Percentiles rank a stretch among this genome's conserved stretches.
These are phyloP conservation scores for Penicillium sp. DNA, from an alignment of 2,329 filamentous ascomycete genomes.

Conservation along the genomic window DNA sequence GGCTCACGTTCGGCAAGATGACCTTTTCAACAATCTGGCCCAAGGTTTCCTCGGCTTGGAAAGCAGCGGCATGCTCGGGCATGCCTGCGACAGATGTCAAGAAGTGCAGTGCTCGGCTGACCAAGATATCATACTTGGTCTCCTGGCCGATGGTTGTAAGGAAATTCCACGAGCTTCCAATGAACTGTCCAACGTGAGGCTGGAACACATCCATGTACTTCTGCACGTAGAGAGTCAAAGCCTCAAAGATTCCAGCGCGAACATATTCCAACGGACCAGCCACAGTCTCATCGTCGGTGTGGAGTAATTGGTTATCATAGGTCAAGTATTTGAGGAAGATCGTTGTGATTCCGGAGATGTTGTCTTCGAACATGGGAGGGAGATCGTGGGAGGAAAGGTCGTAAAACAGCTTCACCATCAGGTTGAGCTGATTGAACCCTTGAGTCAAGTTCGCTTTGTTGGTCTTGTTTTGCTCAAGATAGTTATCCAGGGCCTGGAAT, in stretches of 20 bases:
- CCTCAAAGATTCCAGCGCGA: constrained; percentile 91
- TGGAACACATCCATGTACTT: constrained; percentile 97
- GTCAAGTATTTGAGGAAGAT: constrained; percentile 90
- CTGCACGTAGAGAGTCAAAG: constrained; percentile 81
- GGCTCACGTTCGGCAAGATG: constrained; percentile 84
- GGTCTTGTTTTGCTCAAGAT: constrained; percentile 70
- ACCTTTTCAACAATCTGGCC: constrained; percentile 93
- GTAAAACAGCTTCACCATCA: constrained; percentile 89
- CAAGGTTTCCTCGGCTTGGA: constrained; percentile 78
- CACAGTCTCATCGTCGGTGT: constrained; percentile 86
- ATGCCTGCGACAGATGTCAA: constrained; percentile 83
- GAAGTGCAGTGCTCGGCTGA: constrained; percentile 93
- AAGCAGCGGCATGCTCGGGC: constrained; percentile 73
- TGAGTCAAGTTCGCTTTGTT: constrained; percentile 73
- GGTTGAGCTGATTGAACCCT: constrained; percentile 81
- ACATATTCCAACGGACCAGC: constrained; percentile 80
- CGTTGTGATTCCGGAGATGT: constrained; percentile 71
- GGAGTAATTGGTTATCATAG: constrained; percentile 80
- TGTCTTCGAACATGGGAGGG: constrained; percentile 89
- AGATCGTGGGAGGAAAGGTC: constrained; percentile 98
- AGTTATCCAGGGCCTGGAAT: constrained; percentile 48
- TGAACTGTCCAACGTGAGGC: constrained; percentile 75
- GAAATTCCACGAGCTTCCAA: constrained; percentile 86
- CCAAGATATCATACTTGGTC: constrained; percentile 90
- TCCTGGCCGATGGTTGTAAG: constrained; percentile 82